Evolutionary conservation across 2,329 filamentous ascomycete species (phyloP), one percentile per base, ranked within the genome.

Genomic region (Cladobotryum mycophilum): DNA sequence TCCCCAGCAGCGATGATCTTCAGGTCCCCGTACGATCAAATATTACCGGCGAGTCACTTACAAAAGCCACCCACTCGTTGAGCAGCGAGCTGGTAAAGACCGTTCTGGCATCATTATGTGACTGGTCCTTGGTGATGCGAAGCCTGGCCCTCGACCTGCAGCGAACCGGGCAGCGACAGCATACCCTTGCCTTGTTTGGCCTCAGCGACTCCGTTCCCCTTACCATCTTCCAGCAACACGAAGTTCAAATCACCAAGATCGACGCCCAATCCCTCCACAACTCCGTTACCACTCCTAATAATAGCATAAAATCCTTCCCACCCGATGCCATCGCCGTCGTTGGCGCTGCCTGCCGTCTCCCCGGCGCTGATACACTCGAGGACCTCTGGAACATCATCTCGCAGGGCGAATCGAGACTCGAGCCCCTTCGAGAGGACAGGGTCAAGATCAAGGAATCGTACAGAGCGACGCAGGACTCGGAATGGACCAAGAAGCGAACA

Each of bases 331-430:
- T 61, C 22, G 60, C 59, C n/a, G 50, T 62, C n/a, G 52, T 62
- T 2, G 60, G 60, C 11, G 48, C 51, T 15, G 54, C 52, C 25
- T 61, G 59, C 35, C 58, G 58, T 2, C 49, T 60, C 18, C 55
- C 60, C 12, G 55, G 54, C 2, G 53, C 55, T n/a, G 53, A 20
- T 37, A 54, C 51, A 4, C 52, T 58, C 1, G 54, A 57, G 5
- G 47, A 61, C 44, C 52, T 62, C 7, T 62, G 60, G 60, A 49
- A 58, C 1, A 17, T 60, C 7, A 50, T 60, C 22, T 52, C 54
- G 17, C 36, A 49, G 18, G 53, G 53, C 5, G 48, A 51, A 35
- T 47, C 46, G 2, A 46, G 51, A 18, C 40, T 56, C 2, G 51
- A 53, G 33, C 42, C 15, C 3, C 30, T 60, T 9, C 56, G 48